Evolutionary conservation across 148 eudicot species (phyloP).

Genomic region (Fagopyrum tataricum): DNA sequence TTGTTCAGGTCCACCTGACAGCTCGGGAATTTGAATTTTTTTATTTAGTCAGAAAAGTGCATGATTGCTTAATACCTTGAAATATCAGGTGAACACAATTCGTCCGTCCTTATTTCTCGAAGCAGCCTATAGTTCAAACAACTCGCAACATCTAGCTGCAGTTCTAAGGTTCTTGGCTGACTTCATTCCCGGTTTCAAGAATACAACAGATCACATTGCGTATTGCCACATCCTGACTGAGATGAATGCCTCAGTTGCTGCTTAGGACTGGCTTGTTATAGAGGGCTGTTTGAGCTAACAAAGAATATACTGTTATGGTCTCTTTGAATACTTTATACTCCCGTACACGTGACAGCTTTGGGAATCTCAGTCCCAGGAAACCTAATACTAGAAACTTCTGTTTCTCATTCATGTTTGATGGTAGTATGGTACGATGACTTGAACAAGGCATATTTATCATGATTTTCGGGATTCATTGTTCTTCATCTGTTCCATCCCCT

Average conservation of each 20-base stretch:
- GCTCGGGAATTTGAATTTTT: not conserved
- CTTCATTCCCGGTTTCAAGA: conserved; percentile 79
- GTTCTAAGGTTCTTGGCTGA: conserved; percentile 84
- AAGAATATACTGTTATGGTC: not conserved
- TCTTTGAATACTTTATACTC: not conserved
- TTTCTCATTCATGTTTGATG: no score
- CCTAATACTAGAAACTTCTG: no score
- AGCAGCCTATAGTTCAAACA: conserved; percentile 73
- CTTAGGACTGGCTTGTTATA: conserved; percentile 2
- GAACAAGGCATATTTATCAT: not conserved
- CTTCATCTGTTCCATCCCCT: not conserved
- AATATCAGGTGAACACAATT: conserved; percentile 60
- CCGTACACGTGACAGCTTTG: no score
- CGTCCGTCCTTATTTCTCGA: conserved; percentile 87
- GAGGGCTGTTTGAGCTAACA: not conserved
- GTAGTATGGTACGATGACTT: no score
- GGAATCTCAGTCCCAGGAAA: no score
- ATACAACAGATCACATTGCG: conserved; percentile 58
- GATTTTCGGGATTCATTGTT: not conserved
- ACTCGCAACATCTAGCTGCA: conserved; percentile 76
- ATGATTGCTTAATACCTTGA: not conserved
- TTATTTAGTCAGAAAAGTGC: not conserved
- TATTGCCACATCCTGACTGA: conserved; percentile 55
- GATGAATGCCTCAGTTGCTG: conserved; percentile 45
- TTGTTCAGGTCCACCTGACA: no score